phyloP scores from a whole-genome alignment of 177 flowering plant genomes.

The Vitis hybrid region DNA sequence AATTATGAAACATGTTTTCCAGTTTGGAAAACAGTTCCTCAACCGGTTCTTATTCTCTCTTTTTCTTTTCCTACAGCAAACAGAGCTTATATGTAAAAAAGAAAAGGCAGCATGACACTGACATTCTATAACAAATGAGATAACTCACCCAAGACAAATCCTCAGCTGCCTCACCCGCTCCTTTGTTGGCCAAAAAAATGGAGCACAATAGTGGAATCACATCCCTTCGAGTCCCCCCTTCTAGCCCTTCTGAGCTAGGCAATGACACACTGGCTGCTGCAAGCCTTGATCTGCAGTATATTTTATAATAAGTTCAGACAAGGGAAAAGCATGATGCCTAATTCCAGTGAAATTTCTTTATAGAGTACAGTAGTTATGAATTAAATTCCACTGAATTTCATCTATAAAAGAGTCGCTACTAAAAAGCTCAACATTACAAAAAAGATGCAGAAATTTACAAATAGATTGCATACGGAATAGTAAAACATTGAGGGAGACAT shows the following conservation, averaged over 20 bases:
- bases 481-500: too few relatives aligned
- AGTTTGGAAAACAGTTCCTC: too few relatives aligned
- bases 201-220: constrained; percentile 84
- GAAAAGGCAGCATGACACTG: neutral
- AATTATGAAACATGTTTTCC: too few relatives aligned
- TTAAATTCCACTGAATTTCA: too few relatives aligned
- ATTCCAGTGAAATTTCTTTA: neutral
- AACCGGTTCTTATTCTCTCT: too few relatives aligned
- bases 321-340: neutral
- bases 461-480: too few relatives aligned
- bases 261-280: constrained; percentile 65
- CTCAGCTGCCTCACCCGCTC: constrained; percentile 68
- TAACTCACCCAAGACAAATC: constrained; percentile 68
- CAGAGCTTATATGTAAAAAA: too few relatives aligned
- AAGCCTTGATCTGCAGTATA: constrained; percentile 72
- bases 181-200: constrained; percentile 87
- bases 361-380: neutral
- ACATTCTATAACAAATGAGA: neutral
- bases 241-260: constrained; percentile 33
- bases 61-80: too few relatives aligned
- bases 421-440: too few relatives aligned
- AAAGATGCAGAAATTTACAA: too few relatives aligned
- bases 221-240: constrained; percentile 34
- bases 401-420: too few relatives aligned
- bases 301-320: constrained; percentile 3